Base-by-base conservation (phyloP, 108 stramenopile species). In the Nitzschia inconspicua region DNA sequence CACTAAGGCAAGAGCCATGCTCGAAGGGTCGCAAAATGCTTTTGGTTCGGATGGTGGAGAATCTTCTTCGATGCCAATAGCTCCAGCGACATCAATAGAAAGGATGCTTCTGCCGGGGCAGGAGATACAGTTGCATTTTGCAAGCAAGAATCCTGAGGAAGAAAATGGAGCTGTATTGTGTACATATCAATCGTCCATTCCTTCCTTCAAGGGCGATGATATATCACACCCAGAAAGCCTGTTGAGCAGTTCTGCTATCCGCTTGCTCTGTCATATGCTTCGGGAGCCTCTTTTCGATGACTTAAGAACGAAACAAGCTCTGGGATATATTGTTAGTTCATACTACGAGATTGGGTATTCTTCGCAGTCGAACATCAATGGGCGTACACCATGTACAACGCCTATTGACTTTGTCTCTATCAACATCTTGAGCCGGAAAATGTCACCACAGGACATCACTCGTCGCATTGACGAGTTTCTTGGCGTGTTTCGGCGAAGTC, bases 201-300 rank as follows among this genome's bases (percentile, higher is more conserved):
- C 83, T 6, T 73, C 78, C n/a, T 94, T 78, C 67, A 78, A 75
- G 66, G 85, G 89, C 36, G 60, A 72, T 49, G 20, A 55, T 23
- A 44, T 92, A n/a, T 88, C 87, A 23, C 72, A 79, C 37, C 53
- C 68, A 32, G 67, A 73, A 44, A 75, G 84, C 20, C 63, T 94
- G 29, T 52, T 78, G 9, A 70, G 52, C n/a, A 84, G 80, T 32
- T 82, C 88, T 16, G 48, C 83, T 2, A 80, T 94, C 51, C 76
- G 88, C 31, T 59, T 90, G 49, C 56, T 94, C 32, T 73, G 80
- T 57, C 79, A 81, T 43, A 90, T 94, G 47, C 58, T 94, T 22
- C 62, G 85, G n/a, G 93, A 94, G 58, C 93, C 93, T 0, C 73
- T 83, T 7, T 94, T 94, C 65, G 70, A 94, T 47, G 75, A 85